Evolutionary conservation across 2,329 filamentous ascomycete genomes (phyloP), one percentile per base, ranked within the genome.

Genomic region (Ophiostoma sp.): DNA sequence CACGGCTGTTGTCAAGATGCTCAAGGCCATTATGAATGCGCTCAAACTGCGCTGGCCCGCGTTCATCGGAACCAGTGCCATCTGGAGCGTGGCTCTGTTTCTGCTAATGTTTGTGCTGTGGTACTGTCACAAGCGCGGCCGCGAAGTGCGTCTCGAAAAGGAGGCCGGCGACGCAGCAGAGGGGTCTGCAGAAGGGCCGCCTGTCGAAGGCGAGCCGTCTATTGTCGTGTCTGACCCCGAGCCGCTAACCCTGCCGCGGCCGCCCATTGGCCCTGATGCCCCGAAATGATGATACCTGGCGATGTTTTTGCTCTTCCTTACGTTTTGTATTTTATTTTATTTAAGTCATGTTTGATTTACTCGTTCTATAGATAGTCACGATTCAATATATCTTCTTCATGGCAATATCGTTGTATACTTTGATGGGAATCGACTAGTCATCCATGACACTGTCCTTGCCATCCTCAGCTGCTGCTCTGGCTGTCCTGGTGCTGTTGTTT

Each of bases 121-220:
- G 94, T 99, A 98, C 81, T 98, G 94, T 81, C 90, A 98, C 80
- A 98, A 98, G 82, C 91, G 95, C 69, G 95, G 95, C 54, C 88
- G 88, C 64, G 94, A 99, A 81, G 89, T 89, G 7, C 87, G 95
- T 68, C 86, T 98, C 77, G 87, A 76, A 64, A 74, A 79, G 68
- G 85, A 87, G 76, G 73, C 70, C 3, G 39, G 44, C 2, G 72
- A 66, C 4, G 72, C 44, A 0, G 66, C n/a, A 8, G 67, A 48
- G 39, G 39, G 8, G 4, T 41, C 15, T 20, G n/a, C 54, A 0
- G 66, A 36, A 31, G 23, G n/a, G 27, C 27, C 44, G 8, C 20
- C 44, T 1, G 8, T 48, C 2, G 66, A 62, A 11, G 20, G 54
- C 5, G 66, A 70, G 41, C 69, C 69, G 17, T 27, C 69, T 8